Evolutionary conservation across 2,329 filamentous ascomycete genomes (phyloP), one percentile per base, ranked within the genome.

Genomic region (Huntiella bhutanensis): DNA sequence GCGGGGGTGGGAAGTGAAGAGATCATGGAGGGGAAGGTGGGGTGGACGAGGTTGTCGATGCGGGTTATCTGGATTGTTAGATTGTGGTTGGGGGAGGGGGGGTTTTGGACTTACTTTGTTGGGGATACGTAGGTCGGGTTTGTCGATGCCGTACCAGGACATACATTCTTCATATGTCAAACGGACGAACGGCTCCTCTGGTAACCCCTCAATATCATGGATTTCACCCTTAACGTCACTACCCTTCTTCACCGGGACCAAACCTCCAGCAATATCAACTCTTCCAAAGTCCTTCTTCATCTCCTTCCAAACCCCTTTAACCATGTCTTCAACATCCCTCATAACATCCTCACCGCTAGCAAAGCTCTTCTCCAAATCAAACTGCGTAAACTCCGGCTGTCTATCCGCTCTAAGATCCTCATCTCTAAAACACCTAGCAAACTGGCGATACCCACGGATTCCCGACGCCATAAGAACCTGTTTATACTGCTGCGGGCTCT

Each of bases 401-500:
- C 91, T 71, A 59, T 98, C 92, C 1, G 88, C 83, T 15, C 91
- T 73, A 33, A 91, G 67, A 59, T 96, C 92, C 58, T 98, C 91
- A 56, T 98, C 92, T 11, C 91, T 78, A 62, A 95, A 98, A 58
- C 91, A 98, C 52, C 77, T 80, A 1, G 91, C 92, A 63, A 95
- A 85, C 56, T 98, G 91, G 60, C 80, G 92, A 59, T 98, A 98
- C 36, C 72, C 75, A 1, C 70, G 64, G 8, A 95, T 72, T 0
- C 88, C 88, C 51, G 82, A 82, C 0, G 86, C 83, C 86, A 98
- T 96, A 37, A 98, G 71, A 2, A 95, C 83, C 64, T 98, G 91
- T 64, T 98, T 98, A 59, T 96, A 98, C 60, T 98, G 91, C 60
- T 98, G 91, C 0, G 91, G 91, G 53, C 88, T 96, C 59, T 98